phyloP scores from a whole-genome alignment of 768 basidiomycete genomes.

The Tylopilus sp. region DNA sequence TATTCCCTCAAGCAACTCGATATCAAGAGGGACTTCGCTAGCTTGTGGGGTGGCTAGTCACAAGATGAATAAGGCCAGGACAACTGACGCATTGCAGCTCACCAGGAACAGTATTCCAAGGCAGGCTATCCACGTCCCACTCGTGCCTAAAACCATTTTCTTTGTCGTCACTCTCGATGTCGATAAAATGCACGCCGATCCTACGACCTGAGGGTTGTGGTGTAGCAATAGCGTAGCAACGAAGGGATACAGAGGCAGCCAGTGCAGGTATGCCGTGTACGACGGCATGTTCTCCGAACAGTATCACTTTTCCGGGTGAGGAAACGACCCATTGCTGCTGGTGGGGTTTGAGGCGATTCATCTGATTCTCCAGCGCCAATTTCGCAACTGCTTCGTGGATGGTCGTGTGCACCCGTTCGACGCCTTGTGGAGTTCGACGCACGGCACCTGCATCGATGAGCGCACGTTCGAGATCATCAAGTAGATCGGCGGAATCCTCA shows the following conservation, averaged over 20 bases:
- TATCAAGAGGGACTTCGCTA: conserved; percentile 52
- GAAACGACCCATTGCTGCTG: conserved; percentile 81
- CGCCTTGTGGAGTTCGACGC: conserved; percentile 41
- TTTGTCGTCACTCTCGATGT: conserved; percentile 47
- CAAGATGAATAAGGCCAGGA: background rate
- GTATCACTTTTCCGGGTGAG: conserved; percentile 95
- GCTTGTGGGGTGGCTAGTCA: conserved; percentile 15
- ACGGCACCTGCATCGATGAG: conserved; percentile 91
- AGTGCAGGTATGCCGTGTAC: conserved; percentile 98
- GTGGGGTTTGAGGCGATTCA: conserved; percentile 17
- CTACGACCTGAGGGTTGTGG: conserved; percentile 58
- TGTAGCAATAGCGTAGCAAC: conserved; percentile 85
- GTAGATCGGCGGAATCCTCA: conserved; percentile 88
- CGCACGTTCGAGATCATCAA: conserved; percentile 93
- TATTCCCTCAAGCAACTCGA: conserved; percentile 69
- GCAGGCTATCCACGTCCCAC: conserved; percentile 75
- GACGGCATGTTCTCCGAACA: conserved; percentile 98
- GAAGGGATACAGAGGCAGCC: conserved; percentile 91
- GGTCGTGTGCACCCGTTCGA: conserved; percentile 45
- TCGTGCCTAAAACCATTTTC: conserved; percentile 59
- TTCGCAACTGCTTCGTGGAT: conserved; percentile 67
- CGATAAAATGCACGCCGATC: conserved; percentile 59
- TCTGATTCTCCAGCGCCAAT: conserved; percentile 41
- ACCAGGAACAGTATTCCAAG: conserved; percentile 70
- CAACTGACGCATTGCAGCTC: background rate